Evolutionary conservation across 169 alveolate genomes (phyloP), one percentile per base, ranked within the genome.

Genomic region (Plasmodium gallinaceum): DNA sequence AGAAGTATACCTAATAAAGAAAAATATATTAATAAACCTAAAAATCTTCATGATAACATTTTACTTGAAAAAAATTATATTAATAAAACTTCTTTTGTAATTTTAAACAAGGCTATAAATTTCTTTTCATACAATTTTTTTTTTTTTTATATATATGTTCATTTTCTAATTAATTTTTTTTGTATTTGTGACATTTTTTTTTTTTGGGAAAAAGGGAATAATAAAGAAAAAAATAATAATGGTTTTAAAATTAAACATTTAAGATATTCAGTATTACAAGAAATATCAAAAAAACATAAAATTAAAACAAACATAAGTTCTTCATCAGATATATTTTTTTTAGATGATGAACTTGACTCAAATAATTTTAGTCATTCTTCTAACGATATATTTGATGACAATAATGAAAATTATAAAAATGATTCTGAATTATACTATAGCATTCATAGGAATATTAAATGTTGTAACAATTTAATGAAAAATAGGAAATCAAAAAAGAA

Each of bases 141-240:
- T 80, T 80, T 80, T 54, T 57, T 83, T 7, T 83, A 68, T 61
- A 14, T 83, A 10, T 83, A 83, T 57, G 68, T 83, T 20, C 57
- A 83, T 68, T 83, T 66, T 60, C 7, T 83, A 42, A 66, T 83
- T 68, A 68, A 68, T 42, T 68, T 54, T 46, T 83, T 68, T 71
- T 65, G 18, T 24, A 18, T 83, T 7, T 69, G 66, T 68, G 83
- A 83, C 52, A 48, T 83, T 39, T 83, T 83, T 51, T 83, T 83
- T 58, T 68, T 16, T 26, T 83, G 91, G 91, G 91, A 83, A 39
- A 83, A 57, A 26, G 48, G 43, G 66, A 62, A 83, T 46, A 48
- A 43, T 14, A 83, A 83, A 10, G 32, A 80, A 52, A 54, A 22
- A 37, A 83, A 68, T 1, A 61, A 52, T 51, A 7, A 24, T 6